Base-by-base conservation (phyloP, 768 basidiomycete species). In the Lepiota venenata region DNA sequence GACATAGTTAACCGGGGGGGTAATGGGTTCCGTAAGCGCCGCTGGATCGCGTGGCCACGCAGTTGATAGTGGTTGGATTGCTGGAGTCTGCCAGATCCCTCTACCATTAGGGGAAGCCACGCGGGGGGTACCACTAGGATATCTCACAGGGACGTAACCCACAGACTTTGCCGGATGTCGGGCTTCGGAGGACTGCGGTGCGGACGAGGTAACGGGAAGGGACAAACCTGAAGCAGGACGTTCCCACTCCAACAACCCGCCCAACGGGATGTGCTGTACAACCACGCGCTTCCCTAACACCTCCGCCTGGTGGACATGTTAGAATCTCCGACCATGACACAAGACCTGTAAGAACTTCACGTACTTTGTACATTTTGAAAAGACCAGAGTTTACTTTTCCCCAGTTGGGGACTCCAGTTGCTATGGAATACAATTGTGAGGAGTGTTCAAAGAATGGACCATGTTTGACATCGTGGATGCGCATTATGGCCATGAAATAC, bases 261-360 rank as follows among this genome's bases (percentile, higher is more conserved):
- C 94, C 20, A 97, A 77, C 7, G 89, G 88, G 46, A 98, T 74
- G 65, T 97, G 94, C 67, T 98, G 95, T 3, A 98, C 92, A 4
- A 98, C 96, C n/a, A 98, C 95, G 14, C 91, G 81, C 69, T 98
- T 98, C 14, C 87, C 85, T 39, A 98, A 74, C 11, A 98, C 94
- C 69, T 99, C 96, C 6, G 85, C 93, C 83, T 91, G 52, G 49
- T 27, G 10, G 50, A 57, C 50, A 21, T 29, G 49, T 36, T 38
- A 52, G 15, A 39, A 39, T 38, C 40, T 35, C 39, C 16, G 52
- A 49, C 27, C 21, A 25, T 51, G 35, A 55, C 38, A 41, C 14
- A 45, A 40, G 42, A 25, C 47, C 40, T 16, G 32, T 50, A 35
- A 22, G 47, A 20, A 32, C 49, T 25, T 55, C 60, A 61, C 78